Conservation (phyloP, 2,329 filamentous ascomycete genomes). For the Graphiopsis chlorocephala region DNA sequence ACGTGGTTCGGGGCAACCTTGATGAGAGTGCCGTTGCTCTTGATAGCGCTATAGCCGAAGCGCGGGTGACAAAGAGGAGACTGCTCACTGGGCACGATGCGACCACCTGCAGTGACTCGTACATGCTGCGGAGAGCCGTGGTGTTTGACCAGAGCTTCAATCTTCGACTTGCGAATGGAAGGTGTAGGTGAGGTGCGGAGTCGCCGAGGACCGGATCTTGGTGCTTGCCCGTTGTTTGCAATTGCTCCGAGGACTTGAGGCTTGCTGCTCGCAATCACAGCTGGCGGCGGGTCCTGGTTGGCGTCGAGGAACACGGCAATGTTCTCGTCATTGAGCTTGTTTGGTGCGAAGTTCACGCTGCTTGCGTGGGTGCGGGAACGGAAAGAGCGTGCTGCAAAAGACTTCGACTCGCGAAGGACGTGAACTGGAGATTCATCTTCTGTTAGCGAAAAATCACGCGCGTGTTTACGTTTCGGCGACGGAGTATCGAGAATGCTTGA, state of each 20-base stretch:
- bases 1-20: conserved; percentile 38
- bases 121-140: conserved; percentile 52
- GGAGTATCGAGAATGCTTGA: conserved; percentile 25
- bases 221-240: conserved; percentile 31
- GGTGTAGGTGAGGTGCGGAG: conserved; percentile 46
- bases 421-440: conserved; percentile 29
- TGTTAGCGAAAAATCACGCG: conserved; percentile 19
- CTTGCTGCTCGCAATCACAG: conserved; percentile 13
- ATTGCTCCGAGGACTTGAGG: conserved; percentile 34
- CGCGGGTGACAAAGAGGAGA: conserved; percentile 39
- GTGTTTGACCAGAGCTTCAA: conserved; percentile 49
- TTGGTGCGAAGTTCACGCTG: conserved; percentile 30
- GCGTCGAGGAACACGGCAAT: conserved; percentile 22
- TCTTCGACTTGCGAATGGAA: conserved; percentile 50
- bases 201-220: conserved; percentile 24
- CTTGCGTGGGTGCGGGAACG: conserved; percentile 31
- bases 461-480: conserved; percentile 1
- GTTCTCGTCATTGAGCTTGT: conserved; percentile 33
- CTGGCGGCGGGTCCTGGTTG: conserved; percentile 17
- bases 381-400: conserved; percentile 36
- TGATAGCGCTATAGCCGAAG: conserved; percentile 38
- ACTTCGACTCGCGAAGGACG: conserved; percentile 37
- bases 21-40: conserved; percentile 37
- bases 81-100: conserved; percentile 49
- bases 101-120: conserved; percentile 52